phyloP scores from a whole-genome alignment of 148 eudicot genomes.

The Rhododendron ferrugineum region DNA sequence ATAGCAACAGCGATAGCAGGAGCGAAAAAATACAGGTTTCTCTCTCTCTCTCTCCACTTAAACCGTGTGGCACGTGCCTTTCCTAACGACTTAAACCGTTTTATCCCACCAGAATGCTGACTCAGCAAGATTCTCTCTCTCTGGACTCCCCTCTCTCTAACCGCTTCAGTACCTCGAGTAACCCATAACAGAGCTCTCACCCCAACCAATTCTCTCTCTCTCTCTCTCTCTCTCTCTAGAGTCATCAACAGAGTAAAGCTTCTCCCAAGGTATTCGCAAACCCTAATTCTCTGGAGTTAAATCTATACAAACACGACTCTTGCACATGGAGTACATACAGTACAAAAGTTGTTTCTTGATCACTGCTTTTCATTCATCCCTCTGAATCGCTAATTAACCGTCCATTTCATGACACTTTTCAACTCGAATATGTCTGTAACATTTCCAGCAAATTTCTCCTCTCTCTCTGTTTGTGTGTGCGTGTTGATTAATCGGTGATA shows the following conservation, averaged over 20 bases:
- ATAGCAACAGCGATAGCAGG: no score
- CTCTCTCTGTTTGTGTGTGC: no score
- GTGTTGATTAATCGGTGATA: no score
- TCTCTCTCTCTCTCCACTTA: no score
- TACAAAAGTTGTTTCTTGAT: not conserved
- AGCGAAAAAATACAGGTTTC: no score
- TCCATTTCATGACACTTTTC: not conserved
- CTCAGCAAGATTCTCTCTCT: conserved; percentile 1
- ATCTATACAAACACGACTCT: not conserved
- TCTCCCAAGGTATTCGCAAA: not conserved
- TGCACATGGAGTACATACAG: no score
- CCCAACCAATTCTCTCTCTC: not conserved
- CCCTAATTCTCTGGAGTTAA: not conserved
- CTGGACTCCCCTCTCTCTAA: not conserved
- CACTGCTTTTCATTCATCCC: not conserved
- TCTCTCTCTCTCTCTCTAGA: not conserved
- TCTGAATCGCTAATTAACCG: not conserved
- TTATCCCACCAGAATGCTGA: not conserved
- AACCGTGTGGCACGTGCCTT: not conserved
- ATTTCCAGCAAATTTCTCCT: no score
- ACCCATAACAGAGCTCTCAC: not conserved
- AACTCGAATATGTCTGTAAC: no score
- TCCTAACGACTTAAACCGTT: not conserved
- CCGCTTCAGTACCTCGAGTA: not conserved
- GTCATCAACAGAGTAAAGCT: not conserved